These are phyloP conservation scores for Rhynchospora pubera DNA, from an alignment of 176 grass and related monocot genomes.

Conservation along the genomic window DNA sequence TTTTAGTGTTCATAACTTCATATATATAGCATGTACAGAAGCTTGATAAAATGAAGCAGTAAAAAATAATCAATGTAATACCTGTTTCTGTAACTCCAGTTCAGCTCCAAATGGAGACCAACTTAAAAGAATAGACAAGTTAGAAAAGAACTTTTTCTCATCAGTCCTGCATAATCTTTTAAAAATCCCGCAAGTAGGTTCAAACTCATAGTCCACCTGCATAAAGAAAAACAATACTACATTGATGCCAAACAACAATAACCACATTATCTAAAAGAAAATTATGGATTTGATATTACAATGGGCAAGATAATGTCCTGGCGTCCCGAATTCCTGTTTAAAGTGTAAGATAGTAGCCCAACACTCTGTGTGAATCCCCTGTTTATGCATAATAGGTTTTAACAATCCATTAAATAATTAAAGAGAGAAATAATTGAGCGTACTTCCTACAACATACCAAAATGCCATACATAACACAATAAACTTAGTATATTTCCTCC, in stretches of 20 bases:
- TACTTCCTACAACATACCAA: constrained; percentile 8
- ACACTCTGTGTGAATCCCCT: constrained; percentile 56
- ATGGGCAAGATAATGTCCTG: constrained; percentile 59
- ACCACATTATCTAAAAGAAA: neutral
- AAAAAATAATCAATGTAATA: constrained; percentile 8
- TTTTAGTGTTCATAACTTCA: neutral
- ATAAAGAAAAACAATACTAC: constrained; percentile 7
- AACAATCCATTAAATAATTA: neutral
- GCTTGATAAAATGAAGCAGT: neutral
- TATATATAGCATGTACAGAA: neutral
- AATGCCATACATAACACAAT: neutral
- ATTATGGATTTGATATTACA: constrained; percentile 28
- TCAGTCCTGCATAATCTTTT: constrained; percentile 21
- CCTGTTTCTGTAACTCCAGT: constrained; percentile 38
- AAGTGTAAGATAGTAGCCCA: constrained; percentile 80
- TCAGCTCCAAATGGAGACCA: constrained; percentile 79
- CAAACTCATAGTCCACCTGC: constrained; percentile 75
- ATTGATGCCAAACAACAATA: neutral
- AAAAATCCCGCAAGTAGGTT: constrained; percentile 40
- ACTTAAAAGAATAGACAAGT: constrained; percentile 55
- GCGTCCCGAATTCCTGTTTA: constrained; percentile 36
- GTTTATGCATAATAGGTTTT: neutral
- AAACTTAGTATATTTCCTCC: neutral
- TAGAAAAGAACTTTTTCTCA: constrained; percentile 46
- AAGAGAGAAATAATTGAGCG: constrained; percentile 14